Base-by-base conservation (phyloP, 108 stramenopile species). In the Skeletonema costatum region DNA sequence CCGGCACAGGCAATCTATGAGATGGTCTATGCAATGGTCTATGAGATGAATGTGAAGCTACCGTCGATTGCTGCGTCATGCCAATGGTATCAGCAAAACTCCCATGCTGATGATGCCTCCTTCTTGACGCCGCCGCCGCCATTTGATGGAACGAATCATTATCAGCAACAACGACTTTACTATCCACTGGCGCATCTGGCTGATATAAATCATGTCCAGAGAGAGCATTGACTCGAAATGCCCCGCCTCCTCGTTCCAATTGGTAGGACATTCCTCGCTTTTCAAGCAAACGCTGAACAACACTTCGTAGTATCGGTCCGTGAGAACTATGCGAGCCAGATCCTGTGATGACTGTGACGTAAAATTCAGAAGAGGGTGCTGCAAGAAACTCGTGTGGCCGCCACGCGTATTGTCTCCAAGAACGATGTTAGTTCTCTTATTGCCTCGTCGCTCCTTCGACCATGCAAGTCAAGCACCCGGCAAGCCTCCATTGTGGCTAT, bases 221-320 rank as follows among this genome's bases (percentile, higher is more conserved):
- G 35, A 83, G n/a, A n/a, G 84, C 88, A 70, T 88, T 78, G 19
- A 91, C 85, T 56, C 44, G 71, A 71, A 91, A 88, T 5, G 80
- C 75, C 17, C 90, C 90, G 41, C 75, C 85, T 16, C 85, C 84
- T 38, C 64, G 53, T 42, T 84, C 80, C 5, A 84, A 11, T 10
- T 35, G 53, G 58, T 68, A 88, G 21, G 66, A 46, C 83, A 91
- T 91, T 33, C 85, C 60, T n/a, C 90, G 87, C 74, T 88, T 88
- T 42, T 76, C 38, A 50, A 91, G 56, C 61, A 91, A 62, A 32
- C 36, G 58, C 77, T 88, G 64, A 13, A 88, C 68, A 0, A 83
- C 85, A 59, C 59, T 70, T 17, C 90, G 74, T 21, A 91, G 68
- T 6, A 91, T 77, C 31, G 90, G 87, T 46, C 90, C 90, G 16